These are phyloP conservation scores for Litsea cubeba DNA, from an alignment of 164 flowering plant genomes.

Conservation along the genomic window DNA sequence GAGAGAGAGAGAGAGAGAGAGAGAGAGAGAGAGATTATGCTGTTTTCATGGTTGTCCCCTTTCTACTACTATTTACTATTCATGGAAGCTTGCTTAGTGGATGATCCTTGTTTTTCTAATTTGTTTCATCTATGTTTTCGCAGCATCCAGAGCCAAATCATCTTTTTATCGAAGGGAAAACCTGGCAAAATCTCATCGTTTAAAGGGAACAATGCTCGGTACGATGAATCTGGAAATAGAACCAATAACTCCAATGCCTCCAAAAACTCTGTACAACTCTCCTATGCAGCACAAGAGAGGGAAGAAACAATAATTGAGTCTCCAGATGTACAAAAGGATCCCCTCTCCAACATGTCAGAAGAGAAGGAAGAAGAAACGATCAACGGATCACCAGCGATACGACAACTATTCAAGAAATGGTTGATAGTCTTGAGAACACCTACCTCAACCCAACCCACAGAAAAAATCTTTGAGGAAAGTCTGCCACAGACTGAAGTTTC, in stretches of 20 bases:
- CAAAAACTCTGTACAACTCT: constrained; percentile 45
- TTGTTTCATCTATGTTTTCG: constrained; percentile 12
- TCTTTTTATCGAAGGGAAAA: constrained; percentile 31
- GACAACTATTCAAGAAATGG: constrained; percentile 64
- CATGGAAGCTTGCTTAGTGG: constrained; percentile 1
- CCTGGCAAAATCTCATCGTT: constrained; percentile 50
- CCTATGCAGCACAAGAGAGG: constrained; percentile 42
- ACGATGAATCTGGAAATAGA: constrained; percentile 46
- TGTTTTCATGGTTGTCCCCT: too few species aligned
- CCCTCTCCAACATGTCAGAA: constrained; percentile 43
- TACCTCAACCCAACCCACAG: constrained; percentile 29
- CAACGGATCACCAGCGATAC: constrained; percentile 46
- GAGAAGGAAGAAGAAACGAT: constrained; percentile 28
- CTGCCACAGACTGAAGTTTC: constrained; percentile 21
- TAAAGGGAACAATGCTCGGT: constrained; percentile 45
- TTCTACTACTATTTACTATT: not conserved
- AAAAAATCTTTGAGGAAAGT: constrained; percentile 34
- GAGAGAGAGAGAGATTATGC: too few species aligned
- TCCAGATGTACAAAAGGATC: constrained; percentile 41
- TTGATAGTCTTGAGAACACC: constrained; percentile 53
- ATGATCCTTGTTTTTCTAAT: not conserved
- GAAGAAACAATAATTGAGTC: constrained; percentile 43
- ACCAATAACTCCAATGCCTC: constrained; percentile 35
- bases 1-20: too few species aligned
- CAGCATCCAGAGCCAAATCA: constrained; percentile 40